Evolutionary conservation across 805 yeast species (phyloP), one percentile per base, ranked within the genome.

Genomic region (Pichia occidentalis): DNA sequence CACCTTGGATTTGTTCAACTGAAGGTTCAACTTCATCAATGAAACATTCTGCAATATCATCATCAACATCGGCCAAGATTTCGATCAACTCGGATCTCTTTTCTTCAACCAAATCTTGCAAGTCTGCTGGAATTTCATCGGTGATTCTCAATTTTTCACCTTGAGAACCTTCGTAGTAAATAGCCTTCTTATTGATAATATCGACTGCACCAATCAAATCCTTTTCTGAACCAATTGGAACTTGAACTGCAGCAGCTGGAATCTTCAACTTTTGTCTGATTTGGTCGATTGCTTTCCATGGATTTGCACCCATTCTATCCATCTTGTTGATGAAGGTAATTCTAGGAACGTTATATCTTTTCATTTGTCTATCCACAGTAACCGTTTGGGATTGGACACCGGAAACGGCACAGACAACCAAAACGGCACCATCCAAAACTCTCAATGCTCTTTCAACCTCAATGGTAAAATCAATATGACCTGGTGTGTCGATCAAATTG

Each of bases 271-370:
- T 92, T 38, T 65, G 51, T 64, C 90, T 86, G 52, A 92, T 73
- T 67, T 90, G 97, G 41, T 85, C 95, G 53, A 92, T 83, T 41
- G 94, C 96, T 47, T 73, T 75, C 81, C 94, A 92, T 17, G 99
- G 99, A 63, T 92, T 80, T 39, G 98, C 85, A 49, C 99, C 99
- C 96, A 92, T 85, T 60, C 99, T 79, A 64, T 92, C 99, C 97
- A 92, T 88, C 69, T 92, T 92, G 67, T 92, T 92, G 63, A 92
- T 84, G 56, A 92, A 92, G 8, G 98, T 90, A 37, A 92, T 73
- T 57, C 98, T 76, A 38, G 98, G 98, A 56, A 92, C 95, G 57
- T 92, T 87, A 65, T 92, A 92, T 60, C 98, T 80, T 54, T 95
- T 79, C 98, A 92, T 92, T 68, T 92, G 99, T 59, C 98, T 81